Base-by-base conservation (phyloP, 2,329 filamentous ascomycete genomes). In the Neoscytalidium dimidiatum region DNA sequence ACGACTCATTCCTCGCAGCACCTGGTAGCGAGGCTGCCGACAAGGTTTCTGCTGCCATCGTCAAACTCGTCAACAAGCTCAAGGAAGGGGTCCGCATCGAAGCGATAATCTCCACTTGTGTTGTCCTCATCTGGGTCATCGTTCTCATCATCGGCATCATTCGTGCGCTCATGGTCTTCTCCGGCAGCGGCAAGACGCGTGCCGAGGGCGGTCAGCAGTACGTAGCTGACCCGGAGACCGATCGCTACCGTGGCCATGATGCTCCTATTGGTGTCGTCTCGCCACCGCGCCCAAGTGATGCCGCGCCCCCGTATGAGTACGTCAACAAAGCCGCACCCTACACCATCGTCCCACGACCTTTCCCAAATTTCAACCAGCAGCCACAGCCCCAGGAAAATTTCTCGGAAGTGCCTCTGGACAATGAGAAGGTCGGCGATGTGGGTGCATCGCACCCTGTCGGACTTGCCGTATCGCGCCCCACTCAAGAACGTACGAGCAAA, bases 111-210 rank as follows among this genome's bases (percentile, higher is more conserved):
- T 91, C 94, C 2, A 83, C 85, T 0, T 86, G 84, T 58, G 80
- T 99, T 4, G 78, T 97, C 13, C 80, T 92, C 3, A 79, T 96
- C 29, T 99, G 93, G 84, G 72, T 96, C 62, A 77, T 95, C 67
- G 85, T 96, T 66, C 86, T 92, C 4, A 82, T 97, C 38, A 83
- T 91, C 53, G 95, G 92, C 56, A 77, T 94, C 64, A 77, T 87
- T 53, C 87, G 92, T 66, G 89, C 89, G 29, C 77, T 88, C 65
- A 82, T 83, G 35, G 83, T 88, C 64, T 86, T 91, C 79, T 80
- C 82, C 62, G 80, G 81, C 29, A 84, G 84, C 1, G 87, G 88
- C 62, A 88, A 87, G 68, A 84, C 80, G 8, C 83, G 87, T 11
- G 86, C 80, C 9, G 88, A 90, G 71, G 86, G 87, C 33, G 87